These are phyloP conservation scores for Coemansia sp. DNA, from an alignment of 192 early-diverging fungal species.

Conservation along the genomic window DNA sequence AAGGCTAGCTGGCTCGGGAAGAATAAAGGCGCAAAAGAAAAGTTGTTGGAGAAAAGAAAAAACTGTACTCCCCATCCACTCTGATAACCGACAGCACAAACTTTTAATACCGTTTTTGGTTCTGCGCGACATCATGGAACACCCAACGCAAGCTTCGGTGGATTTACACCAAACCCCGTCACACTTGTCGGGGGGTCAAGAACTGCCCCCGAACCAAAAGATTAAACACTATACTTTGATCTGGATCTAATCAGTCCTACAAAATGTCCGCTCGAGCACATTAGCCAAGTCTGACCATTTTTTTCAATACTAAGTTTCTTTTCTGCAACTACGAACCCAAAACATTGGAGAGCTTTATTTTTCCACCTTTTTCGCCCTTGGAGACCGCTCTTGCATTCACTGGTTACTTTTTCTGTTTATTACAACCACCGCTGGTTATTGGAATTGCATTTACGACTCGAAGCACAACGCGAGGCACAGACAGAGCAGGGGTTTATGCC, in stretches of 20 bases:
- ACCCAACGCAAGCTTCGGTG: too few species aligned
- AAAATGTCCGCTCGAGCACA: too few species aligned
- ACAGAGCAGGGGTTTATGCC: conserved; percentile 20
- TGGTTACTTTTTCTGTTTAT: not conserved
- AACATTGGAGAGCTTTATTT: not conserved
- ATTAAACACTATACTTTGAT: too few species aligned
- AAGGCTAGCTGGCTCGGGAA: not conserved
- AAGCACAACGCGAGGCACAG: not conserved
- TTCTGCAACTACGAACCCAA: not conserved
- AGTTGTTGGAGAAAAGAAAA: too few species aligned
- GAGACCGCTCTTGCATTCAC: not conserved
- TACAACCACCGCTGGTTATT: not conserved
- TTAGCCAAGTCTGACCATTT: not conserved
- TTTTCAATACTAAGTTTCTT: not conserved
- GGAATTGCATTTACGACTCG: not conserved
- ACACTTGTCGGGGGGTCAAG: too few species aligned
- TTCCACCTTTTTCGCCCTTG: not conserved
- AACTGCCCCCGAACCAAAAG: too few species aligned
- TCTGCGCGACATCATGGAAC: too few species aligned
- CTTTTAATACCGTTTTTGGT: too few species aligned
- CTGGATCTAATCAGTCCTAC: too few species aligned
- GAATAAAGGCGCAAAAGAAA: not conserved
- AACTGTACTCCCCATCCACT: too few species aligned
- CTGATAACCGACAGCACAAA: too few species aligned
- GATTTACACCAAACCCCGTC: too few species aligned